These are phyloP conservation scores for Allodekkera sacchari DNA, from an alignment of 805 yeast species.

Conservation along the genomic window DNA sequence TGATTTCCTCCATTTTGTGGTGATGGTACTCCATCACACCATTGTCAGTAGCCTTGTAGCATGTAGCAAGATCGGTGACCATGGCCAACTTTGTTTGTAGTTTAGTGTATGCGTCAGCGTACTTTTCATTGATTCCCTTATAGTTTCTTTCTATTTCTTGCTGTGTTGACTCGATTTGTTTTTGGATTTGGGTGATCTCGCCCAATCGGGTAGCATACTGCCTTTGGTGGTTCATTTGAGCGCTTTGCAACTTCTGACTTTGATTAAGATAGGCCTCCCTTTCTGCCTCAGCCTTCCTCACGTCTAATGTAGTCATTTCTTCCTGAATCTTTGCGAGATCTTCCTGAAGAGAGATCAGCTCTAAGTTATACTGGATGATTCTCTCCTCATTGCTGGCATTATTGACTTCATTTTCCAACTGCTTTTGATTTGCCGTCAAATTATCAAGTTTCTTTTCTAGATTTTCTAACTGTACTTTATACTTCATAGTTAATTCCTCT, in stretches of 20 bases:
- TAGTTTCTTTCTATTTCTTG: constrained; percentile 66
- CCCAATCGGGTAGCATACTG: constrained; percentile 72
- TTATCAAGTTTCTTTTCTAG: constrained; percentile 17
- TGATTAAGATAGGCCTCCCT: constrained; percentile 54
- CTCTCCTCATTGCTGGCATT: constrained; percentile 58
- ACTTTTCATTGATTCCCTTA: constrained; percentile 52
- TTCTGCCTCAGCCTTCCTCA: constrained; percentile 43
- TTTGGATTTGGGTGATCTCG: constrained; percentile 74
- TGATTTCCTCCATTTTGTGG: constrained; percentile 87
- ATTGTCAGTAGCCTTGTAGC: constrained; percentile 77
- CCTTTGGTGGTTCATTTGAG: constrained; percentile 49
- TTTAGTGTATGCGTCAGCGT: constrained; percentile 64
- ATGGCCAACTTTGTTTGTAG: constrained; percentile 69
- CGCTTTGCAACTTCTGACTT: constrained; percentile 40
- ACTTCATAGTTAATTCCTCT: constrained; percentile 21
- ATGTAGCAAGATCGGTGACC: constrained; percentile 73
- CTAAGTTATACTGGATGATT: constrained; percentile 38
- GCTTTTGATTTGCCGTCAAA: constrained; percentile 54
- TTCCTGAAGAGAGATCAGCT: constrained; percentile 35
- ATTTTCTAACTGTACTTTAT: constrained; percentile 9
- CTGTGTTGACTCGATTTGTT: constrained; percentile 49
- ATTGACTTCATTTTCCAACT: constrained; percentile 42
- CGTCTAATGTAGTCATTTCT: constrained; percentile 26
- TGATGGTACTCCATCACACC: constrained; percentile 93
- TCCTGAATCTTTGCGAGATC: constrained; percentile 21